Conservation (phyloP, 371 early-diverging fungal species). For the Lichtheimia ornata region DNA sequence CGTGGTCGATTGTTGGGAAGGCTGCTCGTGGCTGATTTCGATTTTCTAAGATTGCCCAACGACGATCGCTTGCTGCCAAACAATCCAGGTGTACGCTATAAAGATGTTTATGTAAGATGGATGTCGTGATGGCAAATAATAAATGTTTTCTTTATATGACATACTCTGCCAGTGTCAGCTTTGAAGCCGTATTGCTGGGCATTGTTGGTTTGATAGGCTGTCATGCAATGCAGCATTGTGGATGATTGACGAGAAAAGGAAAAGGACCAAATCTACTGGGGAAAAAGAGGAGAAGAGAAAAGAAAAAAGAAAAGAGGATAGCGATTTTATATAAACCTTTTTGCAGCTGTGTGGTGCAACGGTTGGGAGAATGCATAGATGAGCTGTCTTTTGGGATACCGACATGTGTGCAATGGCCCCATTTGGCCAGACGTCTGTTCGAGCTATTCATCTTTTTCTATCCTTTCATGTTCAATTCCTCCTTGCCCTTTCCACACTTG, state of each 20-base stretch:
- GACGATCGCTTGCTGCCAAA: conserved; percentile 33
- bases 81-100: conserved; percentile 15
- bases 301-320: too few species aligned
- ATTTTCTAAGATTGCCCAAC: conserved; percentile 36
- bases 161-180: conserved; percentile 7
- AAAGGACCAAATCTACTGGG: too few species aligned
- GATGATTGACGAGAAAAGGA: background rate
- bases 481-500: background rate
- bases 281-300: too few species aligned
- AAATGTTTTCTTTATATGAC: background rate
- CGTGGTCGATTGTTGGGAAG: conserved; percentile 10
- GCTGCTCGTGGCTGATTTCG: conserved; percentile 42
- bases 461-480: background rate
- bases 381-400: conserved; percentile 1
- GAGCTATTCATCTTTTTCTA: background rate
- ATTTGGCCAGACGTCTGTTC: conserved; percentile 1
- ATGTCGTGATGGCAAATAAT: background rate
- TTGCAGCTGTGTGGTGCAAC: background rate
- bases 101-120: background rate
- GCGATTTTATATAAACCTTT: too few species aligned
- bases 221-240: conserved; percentile 14
- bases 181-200: conserved; percentile 4
- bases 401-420: conserved; percentile 1
- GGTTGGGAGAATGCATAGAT: conserved; percentile 4
- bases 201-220: conserved; percentile 8